Conservation (phyloP, 208 protist species). For the Leishmania braziliensis region DNA sequence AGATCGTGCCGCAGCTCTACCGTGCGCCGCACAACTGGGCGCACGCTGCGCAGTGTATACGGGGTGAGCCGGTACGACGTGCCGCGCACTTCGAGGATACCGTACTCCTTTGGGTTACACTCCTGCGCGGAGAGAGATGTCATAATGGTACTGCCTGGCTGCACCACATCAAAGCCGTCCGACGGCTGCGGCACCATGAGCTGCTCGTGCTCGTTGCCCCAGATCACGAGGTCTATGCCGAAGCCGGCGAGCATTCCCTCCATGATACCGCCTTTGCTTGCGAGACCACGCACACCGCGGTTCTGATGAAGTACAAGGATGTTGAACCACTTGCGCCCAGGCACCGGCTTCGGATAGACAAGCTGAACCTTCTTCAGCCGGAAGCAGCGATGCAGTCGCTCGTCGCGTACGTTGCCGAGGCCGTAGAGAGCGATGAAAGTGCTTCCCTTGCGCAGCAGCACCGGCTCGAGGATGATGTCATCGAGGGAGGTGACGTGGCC, state of each 20-base stretch:
- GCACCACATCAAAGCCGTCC: slow-evolving; percentile 93
- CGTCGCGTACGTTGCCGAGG: slow-evolving; percentile 97
- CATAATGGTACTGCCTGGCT: slow-evolving; percentile 97
- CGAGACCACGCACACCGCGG: slow-evolving; percentile 71
- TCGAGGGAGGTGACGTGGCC: slow-evolving; percentile 94
- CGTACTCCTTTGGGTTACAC: slow-evolving; percentile 95
- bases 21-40: slow-evolving; percentile 91
- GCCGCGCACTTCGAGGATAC: slow-evolving; percentile 82
- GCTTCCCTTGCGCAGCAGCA: slow-evolving; percentile 93
- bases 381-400: slow-evolving; percentile 97
- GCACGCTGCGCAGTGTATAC: slow-evolving; percentile 89
- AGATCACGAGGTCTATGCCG: slow-evolving; percentile 97
- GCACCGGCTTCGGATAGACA: slow-evolving; percentile 71
- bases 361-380: slow-evolving; percentile 94
- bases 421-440: slow-evolving; percentile 98
- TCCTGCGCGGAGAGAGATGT: slow-evolving; percentile 95
- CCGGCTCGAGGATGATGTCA: slow-evolving; percentile 93
- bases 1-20: slow-evolving; percentile 74
- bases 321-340: slow-evolving; percentile 94
- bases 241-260: slow-evolving; percentile 94
- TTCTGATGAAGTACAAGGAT: slow-evolving; percentile 99
- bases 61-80: slow-evolving; percentile 88
- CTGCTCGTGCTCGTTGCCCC: slow-evolving; percentile 99
- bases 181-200: slow-evolving; percentile 88
- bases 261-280: slow-evolving; percentile 90